These are phyloP conservation scores for Discostella stelligera DNA, from an alignment of 352 stramenopile species.

Conservation along the genomic window DNA sequence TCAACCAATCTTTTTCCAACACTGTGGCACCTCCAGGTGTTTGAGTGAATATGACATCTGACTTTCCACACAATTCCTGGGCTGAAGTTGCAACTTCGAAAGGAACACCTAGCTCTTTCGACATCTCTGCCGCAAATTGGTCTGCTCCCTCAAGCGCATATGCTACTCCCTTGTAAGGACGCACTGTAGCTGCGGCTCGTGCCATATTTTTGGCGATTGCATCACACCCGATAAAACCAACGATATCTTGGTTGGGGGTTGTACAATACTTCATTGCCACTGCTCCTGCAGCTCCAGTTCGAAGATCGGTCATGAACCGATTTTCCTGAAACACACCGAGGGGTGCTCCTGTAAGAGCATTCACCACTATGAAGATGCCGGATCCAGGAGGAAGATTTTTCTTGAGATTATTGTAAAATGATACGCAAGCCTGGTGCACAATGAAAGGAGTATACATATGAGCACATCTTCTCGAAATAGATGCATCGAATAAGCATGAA, in stretches of 20 bases:
- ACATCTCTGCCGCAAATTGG: slow-evolving; percentile 80
- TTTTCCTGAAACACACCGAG: slow-evolving; percentile 86
- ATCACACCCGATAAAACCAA: slow-evolving; percentile 84
- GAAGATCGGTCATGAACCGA: slow-evolving; percentile 84
- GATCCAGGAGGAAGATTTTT: slow-evolving; percentile 77
- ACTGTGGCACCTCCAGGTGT: slow-evolving; percentile 74
- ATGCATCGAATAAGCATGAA: background rate
- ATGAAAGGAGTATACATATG: background rate
- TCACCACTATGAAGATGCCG: slow-evolving; percentile 84
- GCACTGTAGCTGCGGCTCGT: slow-evolving; percentile 68
- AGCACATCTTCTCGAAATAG: background rate
- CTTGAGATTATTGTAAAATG: slow-evolving; percentile 86
- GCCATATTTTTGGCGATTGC: slow-evolving; percentile 85
- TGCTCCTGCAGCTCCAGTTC: slow-evolving; percentile 83
- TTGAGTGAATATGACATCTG: slow-evolving; percentile 85
- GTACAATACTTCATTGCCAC: slow-evolving; percentile 83
- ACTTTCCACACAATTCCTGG: slow-evolving; percentile 74
- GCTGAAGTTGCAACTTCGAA: slow-evolving; percentile 75
- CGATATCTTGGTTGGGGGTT: slow-evolving; percentile 57
- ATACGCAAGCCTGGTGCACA: slow-evolving; percentile 61
- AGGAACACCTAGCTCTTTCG: slow-evolving; percentile 72
- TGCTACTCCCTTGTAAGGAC: slow-evolving; percentile 72
- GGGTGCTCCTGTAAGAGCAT: slow-evolving; percentile 81
- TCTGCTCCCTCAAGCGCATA: slow-evolving; percentile 77
- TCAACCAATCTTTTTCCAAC: slow-evolving; percentile 80